These are phyloP conservation scores for Nicotiana undulata DNA, from an alignment of 257 asterid genomes.

Conservation along the genomic window DNA sequence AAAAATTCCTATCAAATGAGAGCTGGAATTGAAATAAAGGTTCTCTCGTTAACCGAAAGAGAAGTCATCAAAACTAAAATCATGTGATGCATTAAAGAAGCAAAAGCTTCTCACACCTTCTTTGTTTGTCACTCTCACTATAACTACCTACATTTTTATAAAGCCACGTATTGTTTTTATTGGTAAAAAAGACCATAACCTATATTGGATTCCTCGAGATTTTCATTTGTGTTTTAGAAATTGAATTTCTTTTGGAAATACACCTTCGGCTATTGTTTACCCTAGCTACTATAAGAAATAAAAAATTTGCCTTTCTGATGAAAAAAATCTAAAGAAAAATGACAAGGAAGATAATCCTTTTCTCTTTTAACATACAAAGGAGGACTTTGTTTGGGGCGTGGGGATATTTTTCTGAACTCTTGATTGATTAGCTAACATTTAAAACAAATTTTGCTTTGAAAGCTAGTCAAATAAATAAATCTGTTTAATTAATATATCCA, in stretches of 20 bases:
- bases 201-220: background rate
- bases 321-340: background rate
- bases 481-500: background rate
- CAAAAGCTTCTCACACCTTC: conserved; percentile 1
- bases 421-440: background rate
- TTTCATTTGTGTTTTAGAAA: background rate
- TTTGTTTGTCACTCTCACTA: background rate
- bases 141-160: background rate
- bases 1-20: background rate
- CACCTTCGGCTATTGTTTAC: background rate
- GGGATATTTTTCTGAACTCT: background rate
- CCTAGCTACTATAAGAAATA: background rate
- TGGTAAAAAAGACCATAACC: background rate
- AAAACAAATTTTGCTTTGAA: background rate
- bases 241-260: background rate
- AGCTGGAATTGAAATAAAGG: background rate
- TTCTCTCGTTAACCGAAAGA: background rate
- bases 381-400: too few relatives aligned
- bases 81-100: conserved; percentile 4
- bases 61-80: background rate
- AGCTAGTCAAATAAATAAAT: background rate
- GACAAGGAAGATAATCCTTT: too few relatives aligned
- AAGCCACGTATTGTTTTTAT: background rate
- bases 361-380: too few relatives aligned
- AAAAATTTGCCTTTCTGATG: background rate